Percentiles rank a stretch among this genome's conserved stretches.
These are phyloP conservation scores for Boletus holoroseus DNA, from an alignment of 1,284 basidiomycete species.

Conservation along the genomic window DNA sequence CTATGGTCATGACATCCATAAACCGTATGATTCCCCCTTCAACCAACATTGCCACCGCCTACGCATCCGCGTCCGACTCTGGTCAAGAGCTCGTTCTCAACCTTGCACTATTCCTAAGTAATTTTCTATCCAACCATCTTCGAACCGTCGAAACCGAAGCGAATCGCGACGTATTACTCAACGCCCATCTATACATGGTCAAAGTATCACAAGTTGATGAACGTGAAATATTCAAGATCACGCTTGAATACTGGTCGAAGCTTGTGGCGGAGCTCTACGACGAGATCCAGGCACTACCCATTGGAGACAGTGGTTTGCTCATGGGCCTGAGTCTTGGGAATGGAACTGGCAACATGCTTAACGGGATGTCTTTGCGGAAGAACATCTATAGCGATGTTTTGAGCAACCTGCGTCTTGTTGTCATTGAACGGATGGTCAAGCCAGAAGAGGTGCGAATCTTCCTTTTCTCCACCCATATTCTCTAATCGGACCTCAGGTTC, in stretches of 20 bases:
- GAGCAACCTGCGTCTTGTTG: slow-evolving; percentile 91
- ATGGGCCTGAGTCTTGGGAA: slow-evolving; percentile 86
- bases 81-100: slow-evolving; percentile 98
- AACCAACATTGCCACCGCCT: slow-evolving; percentile 92
- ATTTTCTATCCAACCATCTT: slow-evolving; percentile 91
- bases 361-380: slow-evolving; percentile 80
- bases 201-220: slow-evolving; percentile 99
- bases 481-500: slow-evolving; percentile 51
- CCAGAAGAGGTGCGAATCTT: slow-evolving; percentile 82
- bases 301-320: slow-evolving; percentile 88
- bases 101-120: slow-evolving; percentile 93
- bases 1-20: slow-evolving; percentile 95
- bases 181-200: slow-evolving; percentile 97
- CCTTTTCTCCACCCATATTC: slow-evolving; percentile 6
- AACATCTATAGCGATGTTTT: slow-evolving; percentile 94
- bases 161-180: slow-evolving; percentile 90
- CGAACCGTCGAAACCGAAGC: slow-evolving; percentile 88
- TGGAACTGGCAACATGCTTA: slow-evolving; percentile 61
- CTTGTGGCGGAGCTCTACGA: slow-evolving; percentile 99
- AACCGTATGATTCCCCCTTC: slow-evolving; percentile 97
- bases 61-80: slow-evolving; percentile 84
- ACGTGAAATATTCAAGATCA: slow-evolving; percentile 99
- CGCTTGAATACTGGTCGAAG: slow-evolving; percentile 97
- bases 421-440: slow-evolving; percentile 99
- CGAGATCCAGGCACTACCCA: slow-evolving; percentile 89